These are phyloP conservation scores for Trichophaea hybrida DNA, from an alignment of 2,329 filamentous ascomycete genomes.

Conservation along the genomic window DNA sequence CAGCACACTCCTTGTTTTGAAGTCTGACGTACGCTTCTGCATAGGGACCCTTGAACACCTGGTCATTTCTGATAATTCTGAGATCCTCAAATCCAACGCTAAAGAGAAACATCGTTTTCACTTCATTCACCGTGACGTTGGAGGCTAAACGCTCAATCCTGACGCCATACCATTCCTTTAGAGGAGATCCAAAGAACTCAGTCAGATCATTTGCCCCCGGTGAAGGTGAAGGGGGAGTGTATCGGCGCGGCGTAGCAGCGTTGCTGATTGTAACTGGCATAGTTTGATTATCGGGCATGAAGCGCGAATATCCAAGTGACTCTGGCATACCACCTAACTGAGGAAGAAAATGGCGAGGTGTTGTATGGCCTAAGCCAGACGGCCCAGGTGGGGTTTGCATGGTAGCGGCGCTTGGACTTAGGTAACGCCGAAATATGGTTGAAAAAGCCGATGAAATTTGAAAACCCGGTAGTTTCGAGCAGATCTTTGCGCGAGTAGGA, in stretches of 20 bases:
- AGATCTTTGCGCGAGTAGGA: conserved; percentile 1
- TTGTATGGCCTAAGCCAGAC: neutral
- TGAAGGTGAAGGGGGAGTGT: conserved; percentile 5
- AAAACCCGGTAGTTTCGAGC: conserved; percentile 1
- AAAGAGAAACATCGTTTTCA: conserved; percentile 8
- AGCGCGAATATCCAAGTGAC: neutral
- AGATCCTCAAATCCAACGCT: conserved; percentile 5
- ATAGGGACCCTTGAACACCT: neutral
- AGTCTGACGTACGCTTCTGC: conserved; percentile 23
- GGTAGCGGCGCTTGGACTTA: neutral
- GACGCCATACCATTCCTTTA: conserved; percentile 6
- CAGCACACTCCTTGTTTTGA: conserved; percentile 19
- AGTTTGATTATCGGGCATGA: neutral
- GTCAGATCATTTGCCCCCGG: neutral
- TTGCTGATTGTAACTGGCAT: neutral
- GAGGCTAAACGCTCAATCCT: neutral
- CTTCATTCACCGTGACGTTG: neutral
- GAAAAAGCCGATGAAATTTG: neutral
- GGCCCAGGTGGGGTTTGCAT: conserved; percentile 8
- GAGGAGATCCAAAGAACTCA: conserved; percentile 4
- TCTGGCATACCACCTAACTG: neutral
- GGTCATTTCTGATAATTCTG: neutral
- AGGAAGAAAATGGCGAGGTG: neutral
- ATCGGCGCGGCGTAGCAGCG: conserved; percentile 2
- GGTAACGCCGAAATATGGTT: neutral